Conservation (phyloP, 1,284 basidiomycete genomes). For the Pyrrhoderma lamaoense region DNA sequence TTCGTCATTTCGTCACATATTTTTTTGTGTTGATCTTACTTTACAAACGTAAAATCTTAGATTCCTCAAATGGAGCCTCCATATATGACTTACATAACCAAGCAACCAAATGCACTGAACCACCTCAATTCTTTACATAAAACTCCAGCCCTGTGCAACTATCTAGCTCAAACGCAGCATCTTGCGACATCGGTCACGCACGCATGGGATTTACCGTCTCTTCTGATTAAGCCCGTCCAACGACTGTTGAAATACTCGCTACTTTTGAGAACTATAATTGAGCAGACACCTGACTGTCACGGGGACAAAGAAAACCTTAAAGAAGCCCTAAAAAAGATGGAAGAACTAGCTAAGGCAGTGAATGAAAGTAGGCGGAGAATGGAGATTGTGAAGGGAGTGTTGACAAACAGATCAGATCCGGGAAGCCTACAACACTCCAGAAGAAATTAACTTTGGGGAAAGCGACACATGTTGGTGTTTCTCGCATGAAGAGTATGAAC, state of each 20-base stretch:
- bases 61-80: slow-evolving; percentile 71
- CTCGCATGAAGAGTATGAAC: slow-evolving; percentile 50
- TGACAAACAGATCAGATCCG: slow-evolving; percentile 27
- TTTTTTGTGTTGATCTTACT: not conserved
- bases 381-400: slow-evolving; percentile 75
- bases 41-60: slow-evolving; percentile 31
- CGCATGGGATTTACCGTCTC: slow-evolving; percentile 90
- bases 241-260: slow-evolving; percentile 90
- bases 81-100: slow-evolving; percentile 84
- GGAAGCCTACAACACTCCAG: slow-evolving; percentile 34
- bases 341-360: slow-evolving; percentile 75
- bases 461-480: slow-evolving; percentile 47
- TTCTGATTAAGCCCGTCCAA: slow-evolving; percentile 90
- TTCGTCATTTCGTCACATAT: not conserved
- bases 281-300: slow-evolving; percentile 72
- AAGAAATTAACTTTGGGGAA: slow-evolving; percentile 27
- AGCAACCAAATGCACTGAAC: slow-evolving; percentile 70
- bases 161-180: slow-evolving; percentile 62
- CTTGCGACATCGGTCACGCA: slow-evolving; percentile 71
- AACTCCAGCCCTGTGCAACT: slow-evolving; percentile 52
- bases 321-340: slow-evolving; percentile 61
- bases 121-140: slow-evolving; percentile 56
- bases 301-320: slow-evolving; percentile 64
- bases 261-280: slow-evolving; percentile 72
- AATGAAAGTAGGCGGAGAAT: slow-evolving; percentile 82